Conservation (phyloP, 1,284 basidiomycete species). For the Thelephora terrestris region DNA sequence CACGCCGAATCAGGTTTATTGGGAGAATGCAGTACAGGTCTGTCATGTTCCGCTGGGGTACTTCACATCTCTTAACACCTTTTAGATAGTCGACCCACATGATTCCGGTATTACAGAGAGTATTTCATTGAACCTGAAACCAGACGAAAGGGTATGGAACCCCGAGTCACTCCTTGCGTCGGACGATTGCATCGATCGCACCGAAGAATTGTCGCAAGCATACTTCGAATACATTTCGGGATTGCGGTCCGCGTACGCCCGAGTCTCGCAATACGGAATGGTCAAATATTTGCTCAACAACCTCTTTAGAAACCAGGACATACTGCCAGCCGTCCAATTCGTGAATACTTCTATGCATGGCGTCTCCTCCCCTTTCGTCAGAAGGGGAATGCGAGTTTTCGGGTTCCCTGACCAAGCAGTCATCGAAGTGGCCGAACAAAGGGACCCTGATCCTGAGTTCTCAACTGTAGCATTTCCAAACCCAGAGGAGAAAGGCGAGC, state of each 20-base stretch:
- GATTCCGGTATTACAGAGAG: conserved; percentile 62
- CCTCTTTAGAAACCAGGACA: conserved; percentile 21
- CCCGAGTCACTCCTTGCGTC: conserved; percentile 18
- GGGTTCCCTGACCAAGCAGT: conserved; percentile 42
- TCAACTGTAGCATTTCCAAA: conserved; percentile 78
- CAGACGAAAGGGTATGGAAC: conserved; percentile 34
- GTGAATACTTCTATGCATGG: conserved; percentile 87
- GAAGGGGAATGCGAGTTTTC: conserved; percentile 44
- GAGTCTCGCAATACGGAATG: no score
- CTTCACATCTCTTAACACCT: background rate
- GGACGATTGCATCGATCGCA: conserved; percentile 41
- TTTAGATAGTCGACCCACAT: conserved; percentile 72
- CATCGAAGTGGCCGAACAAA: conserved; percentile 52
- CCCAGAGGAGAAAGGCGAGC: conserved; percentile 73
- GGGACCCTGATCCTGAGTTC: conserved; percentile 70
- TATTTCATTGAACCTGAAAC: conserved; percentile 53
- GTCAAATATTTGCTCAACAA: background rate
- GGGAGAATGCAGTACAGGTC: conserved; percentile 79
- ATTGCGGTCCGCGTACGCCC: conserved; percentile 25
- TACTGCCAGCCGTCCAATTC: conserved; percentile 24
- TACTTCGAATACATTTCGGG: conserved; percentile 45
- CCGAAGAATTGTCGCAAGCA: conserved; percentile 42
- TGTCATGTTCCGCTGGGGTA: conserved; percentile 5
- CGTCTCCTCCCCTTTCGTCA: conserved; percentile 59
- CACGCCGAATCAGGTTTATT: conserved; percentile 51